Conservation (phyloP, 495 filamentous ascomycete genomes). For the Lasiosphaeria hispida region DNA sequence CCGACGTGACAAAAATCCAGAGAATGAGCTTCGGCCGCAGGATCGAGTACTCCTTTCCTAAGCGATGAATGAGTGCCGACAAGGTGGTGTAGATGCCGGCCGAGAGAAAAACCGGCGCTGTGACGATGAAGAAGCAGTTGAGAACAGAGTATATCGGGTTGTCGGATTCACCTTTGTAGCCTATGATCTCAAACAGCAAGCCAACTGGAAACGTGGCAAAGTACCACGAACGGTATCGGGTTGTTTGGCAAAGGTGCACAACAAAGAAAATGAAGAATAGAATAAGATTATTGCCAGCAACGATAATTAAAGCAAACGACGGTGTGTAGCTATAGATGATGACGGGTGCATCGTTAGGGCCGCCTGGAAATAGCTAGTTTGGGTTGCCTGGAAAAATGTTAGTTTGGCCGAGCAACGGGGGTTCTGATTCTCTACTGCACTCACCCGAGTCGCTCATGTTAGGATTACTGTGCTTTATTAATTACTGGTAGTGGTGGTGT, state of each 20-base stretch:
- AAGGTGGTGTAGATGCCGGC: constrained; percentile 53
- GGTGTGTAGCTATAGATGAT: constrained; percentile 37
- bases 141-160: constrained; percentile 51
- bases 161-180: constrained; percentile 48
- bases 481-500: too few relatives aligned
- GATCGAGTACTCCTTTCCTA: constrained; percentile 34
- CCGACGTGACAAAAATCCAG: constrained; percentile 47
- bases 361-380: constrained; percentile 32
- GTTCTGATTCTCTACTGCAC: too few relatives aligned
- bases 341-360: constrained; percentile 23
- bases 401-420: too few relatives aligned
- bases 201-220: constrained; percentile 31
- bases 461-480: too few relatives aligned
- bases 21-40: constrained; percentile 41
- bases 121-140: constrained; percentile 61
- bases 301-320: constrained; percentile 29
- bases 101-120: constrained; percentile 55
- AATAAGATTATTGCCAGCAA: constrained; percentile 30
- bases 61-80: constrained; percentile 40
- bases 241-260: constrained; percentile 29
- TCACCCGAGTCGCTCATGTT: too few relatives aligned
- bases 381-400: too few relatives aligned
- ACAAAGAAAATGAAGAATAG: constrained; percentile 19
- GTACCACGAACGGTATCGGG: constrained; percentile 28
- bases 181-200: constrained; percentile 42